A percentile compares a stretch with the other conserved stretches of the same genome.
phyloP scores from a whole-genome alignment of 164 flowering plant genomes.

The Vitis rupestris region DNA sequence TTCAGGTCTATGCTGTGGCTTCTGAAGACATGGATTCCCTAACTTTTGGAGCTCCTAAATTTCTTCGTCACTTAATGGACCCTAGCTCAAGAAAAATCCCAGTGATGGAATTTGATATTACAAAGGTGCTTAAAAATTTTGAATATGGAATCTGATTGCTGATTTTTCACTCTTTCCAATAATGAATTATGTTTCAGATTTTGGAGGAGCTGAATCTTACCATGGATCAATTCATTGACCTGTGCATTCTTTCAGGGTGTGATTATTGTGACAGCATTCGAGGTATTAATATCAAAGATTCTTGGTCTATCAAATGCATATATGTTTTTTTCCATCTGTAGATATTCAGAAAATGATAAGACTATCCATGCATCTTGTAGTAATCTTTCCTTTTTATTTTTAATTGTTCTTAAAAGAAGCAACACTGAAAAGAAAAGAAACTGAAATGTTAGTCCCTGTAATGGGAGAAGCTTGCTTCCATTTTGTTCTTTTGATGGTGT shows the following conservation, averaged over 20 bases:
- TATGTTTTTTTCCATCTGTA: too few relatives aligned
- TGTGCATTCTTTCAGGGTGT: conserved; percentile 97
- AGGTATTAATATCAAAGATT: conserved; percentile 43
- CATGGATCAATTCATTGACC: conserved; percentile 97
- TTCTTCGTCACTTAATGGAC: conserved; percentile 97
- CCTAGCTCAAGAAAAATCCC: conserved; percentile 93
- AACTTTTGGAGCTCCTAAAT: conserved; percentile 95
- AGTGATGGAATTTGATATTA: conserved; percentile 91
- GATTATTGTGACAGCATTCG: conserved; percentile 95
- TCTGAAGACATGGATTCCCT: conserved; percentile 99
- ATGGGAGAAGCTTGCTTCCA: too few relatives aligned
- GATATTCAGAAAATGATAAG: too few relatives aligned
- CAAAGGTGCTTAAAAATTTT: conserved; percentile 54
- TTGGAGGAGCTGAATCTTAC: conserved; percentile 80
- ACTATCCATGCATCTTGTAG: too few relatives aligned
- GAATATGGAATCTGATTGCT: conserved; percentile 3
- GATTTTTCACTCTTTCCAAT: conserved; percentile 5
- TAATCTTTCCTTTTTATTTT: too few relatives aligned
- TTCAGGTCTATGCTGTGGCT: conserved; percentile 94
- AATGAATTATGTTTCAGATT: conserved; percentile 48
- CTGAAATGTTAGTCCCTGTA: too few relatives aligned
- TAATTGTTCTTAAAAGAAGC: too few relatives aligned
- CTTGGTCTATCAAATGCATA: neutral
- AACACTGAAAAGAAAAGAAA: too few relatives aligned
- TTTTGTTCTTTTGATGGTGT: too few relatives aligned